Percentiles rank a stretch among this genome's conserved stretches.
Conservation (phyloP, 129 eudicot species). For the Rutidosis leptorrhynchoides region DNA sequence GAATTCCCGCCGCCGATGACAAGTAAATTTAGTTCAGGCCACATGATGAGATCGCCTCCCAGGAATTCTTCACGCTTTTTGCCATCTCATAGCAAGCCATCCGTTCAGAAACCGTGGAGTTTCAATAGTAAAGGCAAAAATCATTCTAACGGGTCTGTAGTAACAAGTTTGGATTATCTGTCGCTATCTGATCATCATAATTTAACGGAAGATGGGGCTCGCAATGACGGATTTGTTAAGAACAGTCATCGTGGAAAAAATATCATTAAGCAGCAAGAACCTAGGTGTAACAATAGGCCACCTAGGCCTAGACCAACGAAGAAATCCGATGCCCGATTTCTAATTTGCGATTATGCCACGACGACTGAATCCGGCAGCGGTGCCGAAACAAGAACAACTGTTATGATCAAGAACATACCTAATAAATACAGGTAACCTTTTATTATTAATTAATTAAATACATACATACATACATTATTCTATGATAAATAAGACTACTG, state of each 20-base stretch:
- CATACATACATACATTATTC: too few species aligned
- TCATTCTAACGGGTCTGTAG: too few species aligned
- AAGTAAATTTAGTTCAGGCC: conserved; percentile 4
- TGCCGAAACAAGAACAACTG: conserved; percentile 75
- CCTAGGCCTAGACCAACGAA: too few species aligned
- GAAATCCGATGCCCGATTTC: conserved; percentile 51
- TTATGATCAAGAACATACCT: conserved; percentile 93
- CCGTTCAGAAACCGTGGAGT: conserved; percentile 5
- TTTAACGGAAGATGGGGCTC: too few species aligned
- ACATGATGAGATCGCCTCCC: not conserved
- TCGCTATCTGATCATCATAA: too few species aligned
- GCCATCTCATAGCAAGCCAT: conserved; percentile 10
- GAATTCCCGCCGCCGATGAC: not conserved
- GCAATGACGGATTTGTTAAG: conserved; percentile 7
- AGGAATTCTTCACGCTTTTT: conserved; percentile 16
- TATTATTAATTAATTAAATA: not conserved
- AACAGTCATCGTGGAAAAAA: conserved; percentile 38
- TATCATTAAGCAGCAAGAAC: too few species aligned
- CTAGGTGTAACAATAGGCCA: conserved; percentile 33
- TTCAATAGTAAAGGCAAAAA: not conserved
- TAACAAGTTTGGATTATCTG: too few species aligned
- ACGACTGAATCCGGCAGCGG: conserved; percentile 42
- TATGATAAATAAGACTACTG: not conserved
- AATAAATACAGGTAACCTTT: conserved; percentile 98
- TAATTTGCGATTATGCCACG: conserved; percentile 65